These are phyloP conservation scores for Apiotrichum porosum DNA, from an alignment of 1,284 basidiomycete genomes.

Conservation along the genomic window DNA sequence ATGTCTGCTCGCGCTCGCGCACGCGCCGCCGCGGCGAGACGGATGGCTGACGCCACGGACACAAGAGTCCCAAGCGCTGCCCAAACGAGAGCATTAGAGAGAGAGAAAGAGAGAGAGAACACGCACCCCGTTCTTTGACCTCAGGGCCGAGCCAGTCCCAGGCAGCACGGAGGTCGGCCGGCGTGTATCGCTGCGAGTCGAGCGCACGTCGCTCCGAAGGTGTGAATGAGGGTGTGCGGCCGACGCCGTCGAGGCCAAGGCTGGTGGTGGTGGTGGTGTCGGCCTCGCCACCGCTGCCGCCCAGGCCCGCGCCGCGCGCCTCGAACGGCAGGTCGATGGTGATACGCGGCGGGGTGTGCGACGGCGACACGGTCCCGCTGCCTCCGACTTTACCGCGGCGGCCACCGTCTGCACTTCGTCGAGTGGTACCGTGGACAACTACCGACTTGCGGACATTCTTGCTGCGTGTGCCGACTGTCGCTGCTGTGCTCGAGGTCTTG, in stretches of 20 bases:
- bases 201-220: constrained; percentile 25
- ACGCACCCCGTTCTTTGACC: constrained; percentile 28
- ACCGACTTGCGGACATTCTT: not conserved
- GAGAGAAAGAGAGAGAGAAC: no score
- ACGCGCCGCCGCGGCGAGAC: not conserved
- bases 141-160: constrained; percentile 35
- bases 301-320: not conserved
- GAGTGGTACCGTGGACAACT: no score
- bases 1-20: not conserved
- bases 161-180: constrained; percentile 24
- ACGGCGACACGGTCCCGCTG: constrained; percentile 1
- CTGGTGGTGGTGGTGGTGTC: not conserved
- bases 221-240: constrained; percentile 19
- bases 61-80: not conserved
- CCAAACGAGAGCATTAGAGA: no score
- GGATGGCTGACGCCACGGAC: constrained; percentile 5
- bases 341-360: constrained; percentile 11
- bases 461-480: not conserved
- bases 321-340: constrained; percentile 18
- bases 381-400: not conserved
- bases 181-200: constrained; percentile 18
- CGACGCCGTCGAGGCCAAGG: constrained; percentile 28
- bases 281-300: not conserved
- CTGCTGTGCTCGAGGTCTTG: no score
- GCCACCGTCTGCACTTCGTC: no score